Base-by-base conservation (phyloP, 1,284 basidiomycete species). In the Leccinum ponderosum region DNA sequence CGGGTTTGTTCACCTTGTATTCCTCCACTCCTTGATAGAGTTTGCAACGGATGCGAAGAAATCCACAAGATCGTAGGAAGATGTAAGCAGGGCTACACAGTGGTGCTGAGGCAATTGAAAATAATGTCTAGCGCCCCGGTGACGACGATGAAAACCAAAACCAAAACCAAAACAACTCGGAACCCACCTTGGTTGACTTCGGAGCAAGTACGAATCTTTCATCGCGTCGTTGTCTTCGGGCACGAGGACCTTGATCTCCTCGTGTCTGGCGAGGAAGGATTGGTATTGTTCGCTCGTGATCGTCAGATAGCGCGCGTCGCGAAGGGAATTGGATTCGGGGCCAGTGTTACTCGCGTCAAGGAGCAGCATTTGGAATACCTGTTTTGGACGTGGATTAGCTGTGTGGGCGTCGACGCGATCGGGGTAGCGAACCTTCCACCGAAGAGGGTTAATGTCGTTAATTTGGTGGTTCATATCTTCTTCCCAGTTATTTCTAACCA, bases 341-440 rank as follows among this genome's bases (percentile, higher is more conserved):
- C 65, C 59, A 8, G 66, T 68, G 50, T 59, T 66, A 47, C 69
- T 62, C 53, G 55, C 56, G 53, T 67, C 48, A 4, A 66, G 54
- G 25, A 69, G 57, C 3, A 68, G 27, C 4, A 66, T 63, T 37
- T 66, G 66, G 42, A 68, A 68, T 6, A 66, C 63, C 68, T 68
- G 27, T 57, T 33, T 25, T 42, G 39, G 39, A 42, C 8, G 47
- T 25, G 20, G 7, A 14, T 31, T 25, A 31, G 29, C 25, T 9
- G 29, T 4, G 25, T 27, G 15, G 6, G 7, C 27, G 7, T 27
- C 20, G 8, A 22, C 25, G 14, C 20, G 35, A 27, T 15, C 20
- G 25, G 39, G 37, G 15, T 5, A 6, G 17, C 56, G 14, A 31
- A 57, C 61, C 64, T 66, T 68, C 61, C 61, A 64, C 12, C 64